These are phyloP conservation scores for Pseudophaeomoniella oleicola DNA, from an alignment of 2,329 filamentous ascomycete genomes.

Conservation along the genomic window DNA sequence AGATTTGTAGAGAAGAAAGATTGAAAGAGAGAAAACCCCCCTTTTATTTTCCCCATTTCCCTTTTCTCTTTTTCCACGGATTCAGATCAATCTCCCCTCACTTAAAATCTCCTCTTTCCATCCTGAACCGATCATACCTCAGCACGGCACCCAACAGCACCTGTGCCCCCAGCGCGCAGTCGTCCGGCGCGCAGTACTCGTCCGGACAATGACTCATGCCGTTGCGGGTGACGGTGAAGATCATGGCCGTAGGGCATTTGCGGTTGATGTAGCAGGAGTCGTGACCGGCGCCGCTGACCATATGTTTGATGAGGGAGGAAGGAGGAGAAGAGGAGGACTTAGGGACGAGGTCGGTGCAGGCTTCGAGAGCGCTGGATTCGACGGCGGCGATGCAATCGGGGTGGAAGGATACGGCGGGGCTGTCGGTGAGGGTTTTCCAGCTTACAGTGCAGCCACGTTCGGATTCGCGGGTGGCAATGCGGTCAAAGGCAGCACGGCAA, in stretches of 20 bases:
- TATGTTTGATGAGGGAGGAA: constrained; percentile 21
- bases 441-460: constrained; percentile 12
- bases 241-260: constrained; percentile 49
- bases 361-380: constrained; percentile 23
- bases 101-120: neutral
- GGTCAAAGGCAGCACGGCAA: constrained; percentile 4
- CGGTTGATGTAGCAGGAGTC: constrained; percentile 49
- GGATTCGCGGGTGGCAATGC: constrained; percentile 11
- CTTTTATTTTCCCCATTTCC: too few species aligned
- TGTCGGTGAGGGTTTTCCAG: constrained; percentile 33
- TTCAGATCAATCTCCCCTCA: too few species aligned
- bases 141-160: constrained; percentile 29
- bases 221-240: constrained; percentile 50
- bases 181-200: constrained; percentile 46
- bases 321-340: neutral
- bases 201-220: constrained; percentile 50
- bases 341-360: neutral
- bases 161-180: constrained; percentile 25
- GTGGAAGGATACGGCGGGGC: constrained; percentile 51
- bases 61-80: too few species aligned
- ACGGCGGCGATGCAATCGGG: constrained; percentile 43
- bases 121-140: constrained; percentile 1
- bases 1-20: too few species aligned
- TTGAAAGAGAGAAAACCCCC: too few species aligned
- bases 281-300: constrained; percentile 52